Evolutionary conservation across 1,284 basidiomycete species (phyloP), one percentile per base, ranked within the genome.

Genomic region (Moesziomyces sp.): DNA sequence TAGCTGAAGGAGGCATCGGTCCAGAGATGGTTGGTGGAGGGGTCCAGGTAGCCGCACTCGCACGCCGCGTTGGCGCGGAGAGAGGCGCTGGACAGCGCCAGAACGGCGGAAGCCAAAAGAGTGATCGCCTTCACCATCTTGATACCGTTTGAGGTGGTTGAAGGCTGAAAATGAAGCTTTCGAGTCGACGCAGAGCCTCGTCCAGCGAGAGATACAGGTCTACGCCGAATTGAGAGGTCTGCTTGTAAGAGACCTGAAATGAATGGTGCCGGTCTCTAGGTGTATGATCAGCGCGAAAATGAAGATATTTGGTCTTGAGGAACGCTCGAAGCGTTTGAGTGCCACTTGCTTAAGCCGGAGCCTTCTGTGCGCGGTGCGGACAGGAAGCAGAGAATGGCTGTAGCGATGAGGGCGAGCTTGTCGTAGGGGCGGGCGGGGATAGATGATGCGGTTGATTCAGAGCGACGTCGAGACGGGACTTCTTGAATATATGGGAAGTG

Each of bases 21-120:
- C 77, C 77, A 80, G 47, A 79, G 74, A 23, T 59, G 62, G 21
- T 71, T 62, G 18, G 78, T 79, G 44, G 49, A 18, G 18, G 76
- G 76, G 55, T 79, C 78, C 30, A 68, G 66, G 56, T 76, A 79
- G n/a, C 78, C 78, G 51, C 78, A 79, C 45, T 76, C 70, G 58
- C 78, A 79, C 2, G 56, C 62, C 8, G 71, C 70, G 7, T 58
- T 51, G 18, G 55, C 67, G 48, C 45, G 68, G 30, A 62, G 59
- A 13, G 46, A 44, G 28, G 51, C n/a, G 43, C 52, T 60, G 14
- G 64, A 67, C 40, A 72, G n/a, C 18, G 61, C 68, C 58, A 71
- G 23, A 21, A 61, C 51, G 50, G 61, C 68, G 18, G 58, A 45
- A 46, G 57, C 44, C 16, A 71, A 24, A 3, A 62, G 46, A 26